Evolutionary conservation across 148 eudicot species (phyloP).

Genomic region (Vaccinium darrowii): DNA sequence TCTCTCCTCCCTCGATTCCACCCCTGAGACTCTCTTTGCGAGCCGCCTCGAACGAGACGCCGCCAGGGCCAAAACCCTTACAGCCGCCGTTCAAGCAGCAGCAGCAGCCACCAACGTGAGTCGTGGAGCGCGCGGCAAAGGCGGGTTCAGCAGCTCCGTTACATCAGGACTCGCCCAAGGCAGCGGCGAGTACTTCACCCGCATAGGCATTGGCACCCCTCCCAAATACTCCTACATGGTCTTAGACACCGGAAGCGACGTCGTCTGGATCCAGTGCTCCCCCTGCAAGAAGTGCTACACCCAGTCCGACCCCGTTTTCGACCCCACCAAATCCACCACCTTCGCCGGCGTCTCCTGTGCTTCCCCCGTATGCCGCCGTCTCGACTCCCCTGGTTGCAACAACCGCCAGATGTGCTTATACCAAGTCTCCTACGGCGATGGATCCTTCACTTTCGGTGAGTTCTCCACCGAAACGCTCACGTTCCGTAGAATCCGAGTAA

Average conservation of each 20-base stretch:
- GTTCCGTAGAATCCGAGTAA: slow-evolving; percentile 52
- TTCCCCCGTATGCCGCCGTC: slow-evolving; percentile 57
- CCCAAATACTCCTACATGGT: slow-evolving; percentile 80
- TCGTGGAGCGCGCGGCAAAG: not conserved
- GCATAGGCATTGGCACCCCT: slow-evolving; percentile 85
- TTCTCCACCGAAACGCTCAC: slow-evolving; percentile 89
- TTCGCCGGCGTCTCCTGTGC: slow-evolving; percentile 53
- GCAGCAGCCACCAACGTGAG: not conserved
- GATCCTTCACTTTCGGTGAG: slow-evolving; percentile 79
- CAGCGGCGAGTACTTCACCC: slow-evolving; percentile 97
- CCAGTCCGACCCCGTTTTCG: slow-evolving; percentile 75
- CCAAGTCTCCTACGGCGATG: slow-evolving; percentile 89
- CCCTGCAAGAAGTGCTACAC: slow-evolving; percentile 80
- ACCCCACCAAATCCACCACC: slow-evolving; percentile 58
- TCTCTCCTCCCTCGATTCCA: slow-evolving; percentile 29
- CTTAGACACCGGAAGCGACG: slow-evolving; percentile 89
- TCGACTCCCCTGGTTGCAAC: slow-evolving; percentile 76
- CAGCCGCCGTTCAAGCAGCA: slow-evolving; percentile 13
- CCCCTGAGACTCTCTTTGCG: slow-evolving; percentile 49
- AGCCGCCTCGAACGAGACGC: slow-evolving; percentile 61
- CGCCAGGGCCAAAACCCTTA: slow-evolving; percentile 38
- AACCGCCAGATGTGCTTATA: slow-evolving; percentile 59
- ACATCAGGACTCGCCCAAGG: slow-evolving; percentile 81
- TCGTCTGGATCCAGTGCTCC: slow-evolving; percentile 87
- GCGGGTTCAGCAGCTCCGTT: slow-evolving; percentile 74